Evolutionary conservation across 352 stramenopile genomes (phyloP).

Genomic region (Phytophthora citricola): DNA sequence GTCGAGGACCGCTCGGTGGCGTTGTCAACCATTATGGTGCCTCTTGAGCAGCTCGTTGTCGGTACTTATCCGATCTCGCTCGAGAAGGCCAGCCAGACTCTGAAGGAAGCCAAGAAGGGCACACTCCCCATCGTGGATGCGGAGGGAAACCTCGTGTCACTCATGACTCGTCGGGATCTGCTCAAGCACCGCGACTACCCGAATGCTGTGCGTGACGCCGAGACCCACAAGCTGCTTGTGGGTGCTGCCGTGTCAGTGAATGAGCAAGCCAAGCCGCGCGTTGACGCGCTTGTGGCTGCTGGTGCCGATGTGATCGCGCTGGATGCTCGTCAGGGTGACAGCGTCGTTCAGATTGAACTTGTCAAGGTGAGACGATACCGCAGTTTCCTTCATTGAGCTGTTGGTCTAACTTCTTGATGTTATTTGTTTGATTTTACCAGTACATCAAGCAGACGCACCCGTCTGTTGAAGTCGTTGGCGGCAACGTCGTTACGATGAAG

Average conservation of each 20-base stretch:
- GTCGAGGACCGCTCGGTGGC: conserved; percentile 89
- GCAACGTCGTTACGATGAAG: conserved; percentile 97
- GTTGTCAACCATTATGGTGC: conserved; percentile 82
- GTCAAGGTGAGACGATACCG: conserved; percentile 42
- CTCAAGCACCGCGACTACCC: conserved; percentile 97
- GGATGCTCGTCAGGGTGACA: conserved; percentile 98
- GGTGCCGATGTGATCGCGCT: conserved; percentile 98
- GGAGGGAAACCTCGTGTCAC: conserved; percentile 94
- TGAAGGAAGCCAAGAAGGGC: conserved; percentile 98
- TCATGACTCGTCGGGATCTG: conserved; percentile 97
- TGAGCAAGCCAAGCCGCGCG: conserved; percentile 91
- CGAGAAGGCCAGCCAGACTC: conserved; percentile 95
- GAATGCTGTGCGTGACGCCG: conserved; percentile 92
- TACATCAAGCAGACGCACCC: conserved; percentile 95
- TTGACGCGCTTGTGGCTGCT: conserved; percentile 87
- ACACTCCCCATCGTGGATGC: conserved; percentile 99
- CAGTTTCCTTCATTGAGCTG: neutral
- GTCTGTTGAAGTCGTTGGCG: conserved; percentile 95
- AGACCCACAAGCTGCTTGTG: conserved; percentile 95
- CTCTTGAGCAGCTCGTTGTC: conserved; percentile 83
- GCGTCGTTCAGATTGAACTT: conserved; percentile 76
- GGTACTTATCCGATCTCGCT: conserved; percentile 94
- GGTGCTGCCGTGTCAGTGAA: conserved; percentile 97
- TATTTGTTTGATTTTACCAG: conserved; percentile 1
- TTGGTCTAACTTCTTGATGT: conserved; percentile 5